Conservation (phyloP, 305 asterid genomes). For the Salvia sclarea region DNA sequence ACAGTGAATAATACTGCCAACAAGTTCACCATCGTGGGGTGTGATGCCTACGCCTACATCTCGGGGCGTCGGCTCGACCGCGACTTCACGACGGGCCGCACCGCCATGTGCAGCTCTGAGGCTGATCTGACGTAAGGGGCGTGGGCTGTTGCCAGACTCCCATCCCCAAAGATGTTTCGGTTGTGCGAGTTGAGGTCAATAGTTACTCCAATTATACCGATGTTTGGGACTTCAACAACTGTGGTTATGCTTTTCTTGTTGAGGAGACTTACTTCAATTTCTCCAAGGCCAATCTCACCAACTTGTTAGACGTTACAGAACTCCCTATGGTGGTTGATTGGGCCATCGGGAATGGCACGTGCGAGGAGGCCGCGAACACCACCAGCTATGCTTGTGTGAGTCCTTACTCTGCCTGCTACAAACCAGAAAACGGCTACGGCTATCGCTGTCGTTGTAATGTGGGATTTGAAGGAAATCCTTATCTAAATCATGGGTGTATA, state of each 20-base stretch:
- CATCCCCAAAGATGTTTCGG: constrained; percentile 31
- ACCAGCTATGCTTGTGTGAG: constrained; percentile 32
- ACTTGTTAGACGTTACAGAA: not conserved
- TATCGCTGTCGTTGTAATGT: constrained; percentile 40
- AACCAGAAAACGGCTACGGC: constrained; percentile 34
- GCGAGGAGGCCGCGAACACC: constrained; percentile 14
- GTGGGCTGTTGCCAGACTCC: constrained; percentile 44
- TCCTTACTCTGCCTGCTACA: constrained; percentile 20
- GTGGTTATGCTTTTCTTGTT: not conserved
- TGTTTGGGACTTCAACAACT: not conserved
- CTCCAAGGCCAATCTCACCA: constrained; percentile 8
- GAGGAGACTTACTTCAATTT: constrained; percentile 17
- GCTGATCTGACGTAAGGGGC: constrained; percentile 32
- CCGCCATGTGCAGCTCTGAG: constrained; percentile 26
- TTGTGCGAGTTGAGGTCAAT: not conserved
- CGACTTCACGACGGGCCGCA: constrained; percentile 31
- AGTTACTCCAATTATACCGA: not conserved
- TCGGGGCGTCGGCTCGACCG: constrained; percentile 15
- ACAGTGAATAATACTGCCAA: constrained; percentile 38
- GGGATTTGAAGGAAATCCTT: constrained; percentile 51
- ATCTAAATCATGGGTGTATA: constrained; percentile 36
- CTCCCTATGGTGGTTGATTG: constrained; percentile 47
- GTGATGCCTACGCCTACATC: constrained; percentile 37
- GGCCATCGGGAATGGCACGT: constrained; percentile 36
- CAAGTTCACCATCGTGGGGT: constrained; percentile 43